Conservation (phyloP, 1,139 yeast genomes). For the Kodamaea plutei region DNA sequence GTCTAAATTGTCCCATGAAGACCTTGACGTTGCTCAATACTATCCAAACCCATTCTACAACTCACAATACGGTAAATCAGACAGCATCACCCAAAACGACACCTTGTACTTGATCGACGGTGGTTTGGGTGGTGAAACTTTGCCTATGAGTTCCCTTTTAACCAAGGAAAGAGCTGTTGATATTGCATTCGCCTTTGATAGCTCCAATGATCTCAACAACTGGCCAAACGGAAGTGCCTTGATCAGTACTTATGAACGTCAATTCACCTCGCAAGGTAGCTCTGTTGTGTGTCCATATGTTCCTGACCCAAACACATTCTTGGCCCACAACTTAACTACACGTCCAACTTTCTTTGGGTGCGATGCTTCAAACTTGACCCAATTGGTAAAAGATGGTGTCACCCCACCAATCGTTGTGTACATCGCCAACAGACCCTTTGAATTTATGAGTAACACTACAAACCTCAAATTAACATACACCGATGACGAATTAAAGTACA, state of each 20-base stretch:
- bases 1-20: conserved; percentile 36
- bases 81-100: conserved; percentile 25
- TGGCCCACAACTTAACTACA: conserved; percentile 48
- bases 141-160: conserved; percentile 35
- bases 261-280: conserved; percentile 58
- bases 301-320: conserved; percentile 67
- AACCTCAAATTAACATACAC: conserved; percentile 66
- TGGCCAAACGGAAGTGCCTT: conserved; percentile 44
- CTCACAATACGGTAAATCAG: conserved; percentile 34
- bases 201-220: conserved; percentile 35
- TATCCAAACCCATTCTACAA: conserved; percentile 50
- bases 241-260: conserved; percentile 59
- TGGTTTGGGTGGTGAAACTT: conserved; percentile 37
- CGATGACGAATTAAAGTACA: conserved; percentile 51
- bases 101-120: conserved; percentile 41
- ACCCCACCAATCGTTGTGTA: conserved; percentile 74
- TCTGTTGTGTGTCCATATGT: conserved; percentile 78
- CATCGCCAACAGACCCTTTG: conserved; percentile 72
- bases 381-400: conserved; percentile 23
- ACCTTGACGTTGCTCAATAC: conserved; percentile 38
- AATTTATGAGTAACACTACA: conserved; percentile 64
- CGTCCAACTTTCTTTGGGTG: conserved; percentile 87
- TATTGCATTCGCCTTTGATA: conserved; percentile 36
- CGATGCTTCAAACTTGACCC: conserved; percentile 61
- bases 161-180: conserved; percentile 35